These are phyloP conservation scores for Mortierella sp. DNA, from an alignment of 371 early-diverging fungal species.

Conservation along the genomic window DNA sequence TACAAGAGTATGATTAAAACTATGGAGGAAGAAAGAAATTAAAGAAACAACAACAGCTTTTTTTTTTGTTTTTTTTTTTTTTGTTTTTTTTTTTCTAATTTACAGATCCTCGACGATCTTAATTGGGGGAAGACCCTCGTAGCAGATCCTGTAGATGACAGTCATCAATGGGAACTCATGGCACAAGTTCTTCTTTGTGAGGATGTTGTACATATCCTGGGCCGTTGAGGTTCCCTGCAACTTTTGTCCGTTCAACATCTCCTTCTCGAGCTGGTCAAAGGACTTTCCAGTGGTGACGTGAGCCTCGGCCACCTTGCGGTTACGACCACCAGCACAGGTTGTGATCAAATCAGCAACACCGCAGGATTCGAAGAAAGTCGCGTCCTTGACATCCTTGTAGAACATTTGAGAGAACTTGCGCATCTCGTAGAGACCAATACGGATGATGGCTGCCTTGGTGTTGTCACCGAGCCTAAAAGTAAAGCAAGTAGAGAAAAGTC, in stretches of 20 bases:
- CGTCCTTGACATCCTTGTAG: constrained; percentile 82
- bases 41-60: too few species aligned
- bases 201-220: constrained; percentile 88
- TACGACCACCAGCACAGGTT: constrained; percentile 97
- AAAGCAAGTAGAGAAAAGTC: neutral
- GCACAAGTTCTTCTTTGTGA: constrained; percentile 71
- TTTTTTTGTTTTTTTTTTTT: neutral
- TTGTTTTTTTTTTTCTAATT: constrained; percentile 4
- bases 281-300: constrained; percentile 90
- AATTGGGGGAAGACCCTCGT: constrained; percentile 70
- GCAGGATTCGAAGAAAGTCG: constrained; percentile 97
- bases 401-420: constrained; percentile 90
- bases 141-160: constrained; percentile 90
- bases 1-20: constrained; percentile 10
- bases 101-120: constrained; percentile 72
- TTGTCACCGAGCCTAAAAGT: constrained; percentile 80
- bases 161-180: constrained; percentile 90
- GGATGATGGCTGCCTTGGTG: constrained; percentile 97
- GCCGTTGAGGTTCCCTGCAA: constrained; percentile 97
- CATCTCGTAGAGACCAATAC: constrained; percentile 97
- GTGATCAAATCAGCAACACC: constrained; percentile 97
- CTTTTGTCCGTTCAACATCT: constrained; percentile 97
- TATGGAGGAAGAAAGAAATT: neutral
- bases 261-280: constrained; percentile 90
- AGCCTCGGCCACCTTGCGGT: constrained; percentile 94